Evolutionary conservation across 768 basidiomycete species (phyloP), one percentile per base, ranked within the genome.

Genomic region (Mycena crocata): DNA sequence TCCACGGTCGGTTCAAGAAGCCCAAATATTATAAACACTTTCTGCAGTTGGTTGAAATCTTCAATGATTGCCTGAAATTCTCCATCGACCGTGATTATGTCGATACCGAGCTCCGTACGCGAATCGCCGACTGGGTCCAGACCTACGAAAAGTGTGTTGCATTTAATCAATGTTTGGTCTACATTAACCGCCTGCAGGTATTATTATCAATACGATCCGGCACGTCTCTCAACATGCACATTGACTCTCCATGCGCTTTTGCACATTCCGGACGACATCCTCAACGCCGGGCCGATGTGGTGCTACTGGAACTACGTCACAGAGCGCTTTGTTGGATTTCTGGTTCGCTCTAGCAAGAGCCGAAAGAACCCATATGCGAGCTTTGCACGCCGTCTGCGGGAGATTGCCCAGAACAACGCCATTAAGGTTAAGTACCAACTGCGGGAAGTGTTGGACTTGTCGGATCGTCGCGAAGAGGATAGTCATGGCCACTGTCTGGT

Each of bases 301-400:
- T 57, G 56, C 24, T 57, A 57, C 19, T 57, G 56, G 56, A 57
- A 57, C 21, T 57, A 57, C 24, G 42, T n/a, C n/a, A n/a, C n/a
- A n/a, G n/a, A n/a, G n/a, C n/a, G n/a, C n/a, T n/a, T n/a, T n/a
- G n/a, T n/a, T 57, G 56, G 56, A 2, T 57, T 24, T 21, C 31
- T 57, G 24, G 44, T 46, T 5, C 56, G 56, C 39, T 57, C 31
- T 6, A 57, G 56, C 44, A 57, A 57, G 32, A 57, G 56, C 31
- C 56, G 44, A 19, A 26, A 40, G 26, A 57, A 57, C 31, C 56
- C 31, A 8, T 50, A 61, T 23, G 59, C 48, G 12, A 61, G 59
- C 23, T 61, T 61, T 24, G 59, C 59, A 21, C 59, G 59, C 14
- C 59, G 59, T 21, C 46, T 61, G 26, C n/a, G n/a, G n/a, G n/a